These are phyloP conservation scores for Trichophyton simii DNA, from an alignment of 2,329 filamentous ascomycete species.

Conservation along the genomic window DNA sequence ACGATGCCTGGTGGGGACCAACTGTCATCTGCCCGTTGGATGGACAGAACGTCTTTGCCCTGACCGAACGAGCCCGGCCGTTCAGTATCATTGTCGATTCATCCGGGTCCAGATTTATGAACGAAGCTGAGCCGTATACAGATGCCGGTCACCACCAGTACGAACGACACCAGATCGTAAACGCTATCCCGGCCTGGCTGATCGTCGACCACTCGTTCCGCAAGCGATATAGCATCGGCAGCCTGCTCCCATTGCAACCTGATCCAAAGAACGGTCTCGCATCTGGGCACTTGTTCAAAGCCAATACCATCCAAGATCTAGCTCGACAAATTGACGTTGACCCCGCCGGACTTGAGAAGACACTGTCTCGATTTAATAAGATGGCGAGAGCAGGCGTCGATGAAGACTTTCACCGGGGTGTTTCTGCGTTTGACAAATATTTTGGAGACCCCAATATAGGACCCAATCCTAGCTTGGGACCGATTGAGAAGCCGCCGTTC, in stretches of 20 bases:
- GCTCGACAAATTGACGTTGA: constrained; percentile 18
- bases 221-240: constrained; percentile 19
- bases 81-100: constrained; percentile 27
- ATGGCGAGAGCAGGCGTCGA: constrained; percentile 21
- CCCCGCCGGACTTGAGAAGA: constrained; percentile 14
- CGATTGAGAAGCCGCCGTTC: constrained; percentile 20
- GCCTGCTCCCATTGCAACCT: constrained; percentile 11
- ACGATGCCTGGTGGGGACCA: constrained; percentile 26
- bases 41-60: constrained; percentile 14
- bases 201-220: constrained; percentile 24
- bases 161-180: constrained; percentile 7
- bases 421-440: constrained; percentile 22
- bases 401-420: constrained; percentile 24
- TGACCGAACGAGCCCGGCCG: constrained; percentile 22
- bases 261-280: constrained; percentile 13
- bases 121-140: constrained; percentile 25
- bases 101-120: constrained; percentile 23
- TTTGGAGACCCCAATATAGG: constrained; percentile 22
- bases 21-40: constrained; percentile 20
- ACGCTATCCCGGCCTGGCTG: constrained; percentile 22
- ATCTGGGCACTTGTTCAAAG: constrained; percentile 18
- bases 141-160: constrained; percentile 18
- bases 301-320: constrained; percentile 17
- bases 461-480: constrained; percentile 23
- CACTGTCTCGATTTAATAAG: constrained; percentile 21